phyloP scores from a whole-genome alignment of 768 basidiomycete genomes.

The Pholiota molesta region DNA sequence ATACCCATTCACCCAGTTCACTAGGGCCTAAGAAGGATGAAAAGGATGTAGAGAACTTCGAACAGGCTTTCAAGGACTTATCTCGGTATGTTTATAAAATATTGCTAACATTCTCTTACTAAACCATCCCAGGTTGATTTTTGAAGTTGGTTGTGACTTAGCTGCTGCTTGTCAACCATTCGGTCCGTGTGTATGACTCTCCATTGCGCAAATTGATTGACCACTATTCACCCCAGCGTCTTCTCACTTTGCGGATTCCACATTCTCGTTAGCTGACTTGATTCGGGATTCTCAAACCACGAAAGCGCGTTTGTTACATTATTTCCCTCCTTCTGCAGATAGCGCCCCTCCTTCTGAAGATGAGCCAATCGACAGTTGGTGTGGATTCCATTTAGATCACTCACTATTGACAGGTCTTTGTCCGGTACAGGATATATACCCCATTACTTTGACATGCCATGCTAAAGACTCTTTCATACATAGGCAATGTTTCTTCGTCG shows the following conservation, averaged over 20 bases:
- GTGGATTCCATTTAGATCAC: slow-evolving; percentile 95
- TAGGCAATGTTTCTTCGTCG: slow-evolving; percentile 85
- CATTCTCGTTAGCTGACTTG: slow-evolving; percentile 69
- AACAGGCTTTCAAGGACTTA: slow-evolving; percentile 85
- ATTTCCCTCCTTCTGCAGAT: slow-evolving; percentile 74
- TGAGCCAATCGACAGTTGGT: slow-evolving; percentile 84
- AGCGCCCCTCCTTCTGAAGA: slow-evolving; percentile 44
- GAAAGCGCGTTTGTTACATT: slow-evolving; percentile 95
- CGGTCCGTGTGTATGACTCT: slow-evolving; percentile 45
- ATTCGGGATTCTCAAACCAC: slow-evolving; percentile 80
- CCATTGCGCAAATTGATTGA: background rate
- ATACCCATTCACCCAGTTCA: background rate
- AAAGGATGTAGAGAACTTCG: slow-evolving; percentile 71
- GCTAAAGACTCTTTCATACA: slow-evolving; percentile 8
- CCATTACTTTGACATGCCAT: background rate
- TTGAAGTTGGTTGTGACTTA: slow-evolving; percentile 78
- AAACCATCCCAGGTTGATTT: slow-evolving; percentile 61
- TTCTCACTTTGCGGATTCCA: slow-evolving; percentile 64
- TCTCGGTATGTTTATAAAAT: slow-evolving; percentile 51
- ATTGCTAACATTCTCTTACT: background rate
- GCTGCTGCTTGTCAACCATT: slow-evolving; percentile 92
- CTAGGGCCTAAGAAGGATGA: slow-evolving; percentile 69
- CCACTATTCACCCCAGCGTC: slow-evolving; percentile 50
- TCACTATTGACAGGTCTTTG: slow-evolving; percentile 91
- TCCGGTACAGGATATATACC: slow-evolving; percentile 52